A percentile compares a stretch with the other conserved stretches of the same genome.
These are phyloP conservation scores for Trichophyton equinum DNA, from an alignment of 2,329 filamentous ascomycete genomes.

Conservation along the genomic window DNA sequence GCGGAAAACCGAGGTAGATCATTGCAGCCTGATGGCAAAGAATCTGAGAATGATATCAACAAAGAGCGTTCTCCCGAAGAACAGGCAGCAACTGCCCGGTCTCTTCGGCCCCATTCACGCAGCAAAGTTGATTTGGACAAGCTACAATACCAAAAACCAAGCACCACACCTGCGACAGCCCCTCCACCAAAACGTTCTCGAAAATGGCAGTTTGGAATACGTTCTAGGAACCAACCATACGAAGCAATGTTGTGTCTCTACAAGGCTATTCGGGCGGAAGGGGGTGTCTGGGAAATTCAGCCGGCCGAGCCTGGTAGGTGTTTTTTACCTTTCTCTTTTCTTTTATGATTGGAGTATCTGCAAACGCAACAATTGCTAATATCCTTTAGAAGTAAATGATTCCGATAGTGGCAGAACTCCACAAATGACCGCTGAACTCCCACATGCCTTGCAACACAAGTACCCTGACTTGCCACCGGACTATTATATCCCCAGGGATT, in stretches of 20 bases:
- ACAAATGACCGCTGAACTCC: constrained; percentile 23
- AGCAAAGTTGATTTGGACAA: constrained; percentile 55
- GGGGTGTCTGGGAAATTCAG: constrained; percentile 68
- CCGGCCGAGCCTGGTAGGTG: constrained; percentile 29
- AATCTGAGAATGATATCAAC: constrained; percentile 1
- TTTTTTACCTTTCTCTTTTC: neutral
- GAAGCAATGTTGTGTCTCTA: constrained; percentile 94
- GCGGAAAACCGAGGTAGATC: neutral
- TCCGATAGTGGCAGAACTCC: constrained; percentile 28
- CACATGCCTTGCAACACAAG: constrained; percentile 31
- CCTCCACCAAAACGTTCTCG: constrained; percentile 52
- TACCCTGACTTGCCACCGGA: constrained; percentile 39
- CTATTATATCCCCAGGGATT: constrained; percentile 81
- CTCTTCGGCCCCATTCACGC: constrained; percentile 74
- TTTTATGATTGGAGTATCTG: too few species aligned
- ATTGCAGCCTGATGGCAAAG: neutral
- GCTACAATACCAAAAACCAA: constrained; percentile 45
- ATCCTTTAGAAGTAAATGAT: constrained; percentile 17
- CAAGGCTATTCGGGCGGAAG: constrained; percentile 75
- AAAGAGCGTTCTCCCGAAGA: constrained; percentile 45
- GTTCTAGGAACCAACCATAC: constrained; percentile 83
- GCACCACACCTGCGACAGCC: constrained; percentile 40
- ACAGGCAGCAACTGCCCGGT: constrained; percentile 65
- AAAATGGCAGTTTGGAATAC: constrained; percentile 96
- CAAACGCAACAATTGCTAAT: neutral